phyloP scores from a whole-genome alignment of 2,329 filamentous ascomycete species.

The Curvularia spicifera region DNA sequence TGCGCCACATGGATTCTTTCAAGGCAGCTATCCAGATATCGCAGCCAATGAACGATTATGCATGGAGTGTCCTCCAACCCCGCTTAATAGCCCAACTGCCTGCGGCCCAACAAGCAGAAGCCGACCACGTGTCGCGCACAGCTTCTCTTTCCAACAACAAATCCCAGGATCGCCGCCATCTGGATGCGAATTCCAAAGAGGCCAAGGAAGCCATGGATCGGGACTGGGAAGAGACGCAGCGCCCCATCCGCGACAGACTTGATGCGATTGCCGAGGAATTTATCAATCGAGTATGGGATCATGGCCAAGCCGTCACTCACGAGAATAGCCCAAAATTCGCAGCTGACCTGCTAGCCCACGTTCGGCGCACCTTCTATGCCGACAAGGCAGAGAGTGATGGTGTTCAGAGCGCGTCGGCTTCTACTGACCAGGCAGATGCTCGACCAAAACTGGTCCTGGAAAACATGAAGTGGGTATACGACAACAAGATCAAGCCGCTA shows the following conservation, averaged over 20 bases:
- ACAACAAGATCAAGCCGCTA: conserved; percentile 73
- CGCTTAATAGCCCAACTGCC: conserved; percentile 70
- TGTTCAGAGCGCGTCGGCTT: conserved; percentile 28
- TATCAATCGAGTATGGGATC: conserved; percentile 69
- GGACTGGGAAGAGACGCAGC: conserved; percentile 74
- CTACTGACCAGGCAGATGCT: conserved; percentile 49
- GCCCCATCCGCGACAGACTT: conserved; percentile 69
- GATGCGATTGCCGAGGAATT: conserved; percentile 72
- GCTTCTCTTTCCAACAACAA: conserved; percentile 55
- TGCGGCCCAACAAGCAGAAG: conserved; percentile 65
- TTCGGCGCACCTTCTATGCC: conserved; percentile 70
- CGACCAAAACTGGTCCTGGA: conserved; percentile 73
- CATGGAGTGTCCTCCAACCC: conserved; percentile 73
- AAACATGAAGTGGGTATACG: conserved; percentile 87
- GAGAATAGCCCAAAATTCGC: conserved; percentile 73
- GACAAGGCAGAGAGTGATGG: conserved; percentile 63
- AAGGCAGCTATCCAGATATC: conserved; percentile 74
- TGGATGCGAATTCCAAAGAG: conserved; percentile 58
- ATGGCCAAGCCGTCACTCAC: conserved; percentile 67
- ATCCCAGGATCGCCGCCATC: conserved; percentile 55
- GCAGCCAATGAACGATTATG: conserved; percentile 69
- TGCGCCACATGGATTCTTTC: conserved; percentile 75
- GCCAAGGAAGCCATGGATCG: conserved; percentile 67
- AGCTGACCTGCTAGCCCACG: conserved; percentile 71
- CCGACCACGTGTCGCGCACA: conserved; percentile 57